A percentile compares a stretch with the other conserved stretches of the same genome.
phyloP scores from a whole-genome alignment of 1,284 basidiomycete genomes.

The Marasmius sp. region DNA sequence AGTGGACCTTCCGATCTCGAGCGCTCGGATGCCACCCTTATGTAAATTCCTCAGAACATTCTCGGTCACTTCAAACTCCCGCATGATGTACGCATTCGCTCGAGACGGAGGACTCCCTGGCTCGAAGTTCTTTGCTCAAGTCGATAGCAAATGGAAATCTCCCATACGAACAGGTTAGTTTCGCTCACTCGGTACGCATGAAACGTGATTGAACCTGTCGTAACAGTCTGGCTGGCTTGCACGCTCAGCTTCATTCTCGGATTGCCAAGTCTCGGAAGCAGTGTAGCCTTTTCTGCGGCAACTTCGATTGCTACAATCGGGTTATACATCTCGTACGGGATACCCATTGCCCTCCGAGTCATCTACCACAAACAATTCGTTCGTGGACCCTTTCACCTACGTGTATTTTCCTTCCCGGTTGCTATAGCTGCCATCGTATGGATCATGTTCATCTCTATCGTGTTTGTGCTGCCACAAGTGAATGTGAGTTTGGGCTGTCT shows the following conservation, averaged over 20 bases:
- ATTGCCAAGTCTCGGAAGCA: slow-evolving; percentile 67
- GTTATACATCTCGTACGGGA: slow-evolving; percentile 73
- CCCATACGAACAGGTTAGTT: slow-evolving; percentile 65
- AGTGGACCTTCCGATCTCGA: neutral
- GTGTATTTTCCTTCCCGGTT: slow-evolving; percentile 57
- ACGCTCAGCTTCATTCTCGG: slow-evolving; percentile 74
- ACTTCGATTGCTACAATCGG: slow-evolving; percentile 79
- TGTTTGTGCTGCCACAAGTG: slow-evolving; percentile 64
- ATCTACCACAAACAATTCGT: slow-evolving; percentile 59
- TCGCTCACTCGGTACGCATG: neutral
- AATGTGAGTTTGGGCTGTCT: slow-evolving; percentile 39
- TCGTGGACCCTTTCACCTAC: slow-evolving; percentile 73
- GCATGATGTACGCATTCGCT: slow-evolving; percentile 80
- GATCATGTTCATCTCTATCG: slow-evolving; percentile 65
- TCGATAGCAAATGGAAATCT: slow-evolving; percentile 55
- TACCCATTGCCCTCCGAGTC: slow-evolving; percentile 68
- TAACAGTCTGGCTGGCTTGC: slow-evolving; percentile 72
- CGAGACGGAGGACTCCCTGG: slow-evolving; percentile 72
- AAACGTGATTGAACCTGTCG: neutral
- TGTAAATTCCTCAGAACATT: slow-evolving; percentile 46
- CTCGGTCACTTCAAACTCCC: slow-evolving; percentile 73
- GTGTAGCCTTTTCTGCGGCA: slow-evolving; percentile 72
- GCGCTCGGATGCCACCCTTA: neutral
- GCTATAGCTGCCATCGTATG: slow-evolving; percentile 52
- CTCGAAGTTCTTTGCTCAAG: slow-evolving; percentile 64